These are phyloP conservation scores for Melampsora americana DNA, from an alignment of 1,284 basidiomycete species.

Conservation along the genomic window DNA sequence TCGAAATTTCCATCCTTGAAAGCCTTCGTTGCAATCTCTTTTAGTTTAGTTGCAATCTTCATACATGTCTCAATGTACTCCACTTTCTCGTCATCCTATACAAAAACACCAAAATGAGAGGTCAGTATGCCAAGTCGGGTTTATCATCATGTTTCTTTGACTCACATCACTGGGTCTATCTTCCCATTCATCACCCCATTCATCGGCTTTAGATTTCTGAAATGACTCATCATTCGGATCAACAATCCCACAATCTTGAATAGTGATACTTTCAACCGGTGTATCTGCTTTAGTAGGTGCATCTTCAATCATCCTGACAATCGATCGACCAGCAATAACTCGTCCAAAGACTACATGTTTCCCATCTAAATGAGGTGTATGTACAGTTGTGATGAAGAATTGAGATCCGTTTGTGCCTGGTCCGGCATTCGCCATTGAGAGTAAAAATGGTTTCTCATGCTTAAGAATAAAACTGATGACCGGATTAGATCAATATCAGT, in stretches of 20 bases:
- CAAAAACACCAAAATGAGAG: background rate
- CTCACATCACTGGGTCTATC: conserved; percentile 43
- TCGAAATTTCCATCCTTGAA: conserved; percentile 34
- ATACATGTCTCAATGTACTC: conserved; percentile 40
- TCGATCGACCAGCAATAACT: conserved; percentile 57
- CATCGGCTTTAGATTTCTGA: conserved; percentile 4
- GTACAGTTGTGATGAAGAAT: conserved; percentile 57
- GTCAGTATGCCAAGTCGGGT: background rate
- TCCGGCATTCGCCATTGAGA: conserved; percentile 53
- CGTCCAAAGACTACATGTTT: conserved; percentile 57
- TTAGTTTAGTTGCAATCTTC: conserved; percentile 38
- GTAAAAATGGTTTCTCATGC: conserved; percentile 54
- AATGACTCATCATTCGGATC: conserved; percentile 45
- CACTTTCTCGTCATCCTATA: conserved; percentile 39
- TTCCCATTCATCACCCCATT: conserved; percentile 44
- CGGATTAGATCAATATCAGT: conserved; percentile 42
- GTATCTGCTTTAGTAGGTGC: conserved; percentile 63
- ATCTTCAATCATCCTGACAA: conserved; percentile 64
- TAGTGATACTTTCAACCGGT: conserved; percentile 65
- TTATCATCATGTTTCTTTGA: no score
- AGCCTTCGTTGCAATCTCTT: conserved; percentile 36
- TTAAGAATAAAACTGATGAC: conserved; percentile 55
- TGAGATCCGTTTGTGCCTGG: conserved; percentile 55
- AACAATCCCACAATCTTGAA: conserved; percentile 70
- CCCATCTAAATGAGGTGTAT: conserved; percentile 71